Evolutionary conservation across 768 basidiomycete genomes (phyloP), one percentile per base, ranked within the genome.

Genomic region (Sarcodon aspratus): DNA sequence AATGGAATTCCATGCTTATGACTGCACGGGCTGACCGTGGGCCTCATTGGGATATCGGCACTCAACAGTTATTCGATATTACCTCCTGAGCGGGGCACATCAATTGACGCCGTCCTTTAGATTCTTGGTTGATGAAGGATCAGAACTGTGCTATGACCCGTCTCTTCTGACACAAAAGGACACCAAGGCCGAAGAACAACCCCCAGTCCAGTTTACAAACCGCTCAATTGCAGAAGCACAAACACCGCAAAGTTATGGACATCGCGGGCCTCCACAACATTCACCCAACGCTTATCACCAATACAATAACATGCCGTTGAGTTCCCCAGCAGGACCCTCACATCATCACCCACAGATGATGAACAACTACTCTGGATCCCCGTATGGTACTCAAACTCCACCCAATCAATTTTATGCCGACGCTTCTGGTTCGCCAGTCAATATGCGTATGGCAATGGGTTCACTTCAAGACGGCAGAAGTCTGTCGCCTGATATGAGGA

Each of bases 31-130:
- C 87, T 7, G 79, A 84, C 50, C 71, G 88, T 51, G 88, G 88
- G 0, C 88, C 88, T 3, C 87, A 89, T 57, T 91, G 87, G 87
- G 88, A 91, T 61, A 71, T 89, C 36, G 85, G 85, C 13, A 88
- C 88, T 11, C 87, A 91, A 61, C 81, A 85, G 88, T 90, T 55
- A 55, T 84, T 73, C 44, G 21, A 27, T 6, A 17, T 17, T 21
- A 32, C 3, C 9, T 10, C 33, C 12, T 18, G 34, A 9, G 2
- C 10, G 17, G 9, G 33, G 31, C 6, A 38, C 10, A 17, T 40
- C 3, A 13, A 1, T 35, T 33, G 8, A 17, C 18, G 31, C 40
- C n/a, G 9, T 32, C 34, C 45, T 27, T 34, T 50, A 90, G 86
- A 55, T 90, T 87, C 60, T 71, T 79, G n/a, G 80, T 87, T 2